phyloP scores from a whole-genome alignment of 495 filamentous ascomycete species.

The Cairneyella variabilis region DNA sequence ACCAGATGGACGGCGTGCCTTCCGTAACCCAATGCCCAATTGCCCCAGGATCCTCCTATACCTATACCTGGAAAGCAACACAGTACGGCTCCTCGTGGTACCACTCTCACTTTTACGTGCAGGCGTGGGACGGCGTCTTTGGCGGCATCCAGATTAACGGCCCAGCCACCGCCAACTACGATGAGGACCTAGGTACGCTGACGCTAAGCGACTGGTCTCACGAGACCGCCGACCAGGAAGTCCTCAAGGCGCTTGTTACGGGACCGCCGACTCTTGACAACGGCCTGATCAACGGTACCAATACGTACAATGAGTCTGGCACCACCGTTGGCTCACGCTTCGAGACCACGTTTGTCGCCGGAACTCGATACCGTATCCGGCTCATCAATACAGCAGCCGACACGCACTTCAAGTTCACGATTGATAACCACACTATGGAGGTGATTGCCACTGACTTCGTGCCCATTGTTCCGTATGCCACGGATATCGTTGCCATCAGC shows the following conservation, averaged over 20 bases:
- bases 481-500: conserved; percentile 47
- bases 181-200: conserved; percentile 26
- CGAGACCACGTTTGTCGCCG: conserved; percentile 34
- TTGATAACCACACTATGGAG: conserved; percentile 37
- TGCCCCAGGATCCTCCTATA: conserved; percentile 35
- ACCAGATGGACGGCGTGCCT: conserved; percentile 37
- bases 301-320: no score
- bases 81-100: conserved; percentile 43
- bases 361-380: conserved; percentile 39
- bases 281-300: no score
- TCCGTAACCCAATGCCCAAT: conserved; percentile 43
- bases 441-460: conserved; percentile 44
- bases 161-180: conserved; percentile 28
- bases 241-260: conserved; percentile 25
- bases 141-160: conserved; percentile 39
- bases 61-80: conserved; percentile 38
- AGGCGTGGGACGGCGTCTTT: conserved; percentile 45
- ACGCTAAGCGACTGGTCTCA: conserved; percentile 25
- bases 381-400: conserved; percentile 53
- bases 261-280: conserved; percentile 37
- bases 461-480: no score
- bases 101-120: conserved; percentile 52
- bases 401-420: conserved; percentile 39
- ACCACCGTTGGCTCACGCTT: conserved; percentile 39
- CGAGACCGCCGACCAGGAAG: conserved; percentile 32